A percentile compares a stretch with the other conserved stretches of the same genome.
Conservation (phyloP, 495 filamentous ascomycete genomes). For the Sphaerosporella brunnea region DNA sequence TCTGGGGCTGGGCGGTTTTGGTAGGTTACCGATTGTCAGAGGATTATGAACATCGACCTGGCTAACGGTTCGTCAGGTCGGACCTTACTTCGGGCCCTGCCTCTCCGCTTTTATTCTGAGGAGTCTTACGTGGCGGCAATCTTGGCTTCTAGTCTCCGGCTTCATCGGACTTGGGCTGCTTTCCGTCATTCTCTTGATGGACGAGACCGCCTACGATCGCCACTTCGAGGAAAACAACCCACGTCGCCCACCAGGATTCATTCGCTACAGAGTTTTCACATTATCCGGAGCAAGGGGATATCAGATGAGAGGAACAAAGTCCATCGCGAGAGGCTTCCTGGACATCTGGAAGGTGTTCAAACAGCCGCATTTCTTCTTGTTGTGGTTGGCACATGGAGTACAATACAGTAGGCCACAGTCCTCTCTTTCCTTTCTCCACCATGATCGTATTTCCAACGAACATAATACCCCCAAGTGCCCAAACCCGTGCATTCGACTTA, state of each 20-base stretch:
- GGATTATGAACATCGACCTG: too few relatives aligned
- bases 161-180: slow-evolving; percentile 15
- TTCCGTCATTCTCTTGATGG: slow-evolving; percentile 11
- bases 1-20: slow-evolving; percentile 22
- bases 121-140: slow-evolving; percentile 10
- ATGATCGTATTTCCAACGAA: too few relatives aligned
- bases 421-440: too few relatives aligned
- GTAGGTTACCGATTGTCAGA: slow-evolving; percentile 4
- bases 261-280: slow-evolving; percentile 9
- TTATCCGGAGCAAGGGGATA: slow-evolving; percentile 16
- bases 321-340: slow-evolving; percentile 9
- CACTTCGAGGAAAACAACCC: slow-evolving; percentile 12
- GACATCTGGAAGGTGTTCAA: slow-evolving; percentile 12
- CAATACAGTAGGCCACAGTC: too few relatives aligned
- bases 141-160: slow-evolving; percentile 16
- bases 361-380: slow-evolving; percentile 16
- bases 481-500: too few relatives aligned
- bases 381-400: too few relatives aligned
- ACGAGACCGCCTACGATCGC: slow-evolving; percentile 19
- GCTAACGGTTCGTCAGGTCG: not conserved
- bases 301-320: slow-evolving; percentile 9
- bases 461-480: too few relatives aligned
- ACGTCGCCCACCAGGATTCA: slow-evolving; percentile 5
- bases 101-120: slow-evolving; percentile 14
- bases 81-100: slow-evolving; percentile 21